These are phyloP conservation scores for Colletotrichum chlorophyti DNA, from an alignment of 2,329 filamentous ascomycete genomes.

Conservation along the genomic window DNA sequence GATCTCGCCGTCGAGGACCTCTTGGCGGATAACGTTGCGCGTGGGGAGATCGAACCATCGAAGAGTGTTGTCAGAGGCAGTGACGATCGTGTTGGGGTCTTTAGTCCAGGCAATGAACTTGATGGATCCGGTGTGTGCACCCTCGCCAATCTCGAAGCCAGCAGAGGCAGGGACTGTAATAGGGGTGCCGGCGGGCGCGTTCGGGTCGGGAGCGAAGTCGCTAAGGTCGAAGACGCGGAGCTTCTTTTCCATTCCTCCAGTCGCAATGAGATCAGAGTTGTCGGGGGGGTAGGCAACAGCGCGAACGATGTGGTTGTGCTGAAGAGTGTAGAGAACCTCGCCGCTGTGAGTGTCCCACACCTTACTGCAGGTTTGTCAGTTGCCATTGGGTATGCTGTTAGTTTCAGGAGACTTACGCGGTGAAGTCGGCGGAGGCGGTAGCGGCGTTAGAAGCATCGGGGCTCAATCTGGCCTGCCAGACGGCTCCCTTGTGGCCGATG, in stretches of 20 bases:
- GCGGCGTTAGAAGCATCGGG: constrained; percentile 87
- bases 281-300: constrained; percentile 89
- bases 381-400: not conserved
- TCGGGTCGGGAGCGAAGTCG: constrained; percentile 52
- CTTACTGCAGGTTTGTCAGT: constrained; percentile 65
- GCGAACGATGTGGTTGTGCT: constrained; percentile 95
- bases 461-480: constrained; percentile 94
- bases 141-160: constrained; percentile 86
- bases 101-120: constrained; percentile 96
- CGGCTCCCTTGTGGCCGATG: constrained; percentile 96
- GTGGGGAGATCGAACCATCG: constrained; percentile 93
- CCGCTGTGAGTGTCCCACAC: constrained; percentile 98
- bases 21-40: constrained; percentile 76
- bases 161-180: constrained; percentile 63
- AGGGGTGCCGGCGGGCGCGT: constrained; percentile 40
- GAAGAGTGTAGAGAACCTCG: constrained; percentile 83
- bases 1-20: constrained; percentile 82
- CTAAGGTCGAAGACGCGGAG: constrained; percentile 90
- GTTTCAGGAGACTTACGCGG: constrained; percentile 67
- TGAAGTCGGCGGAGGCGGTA: constrained; percentile 95
- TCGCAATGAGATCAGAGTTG: constrained; percentile 83
- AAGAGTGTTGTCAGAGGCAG: constrained; percentile 88
- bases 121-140: constrained; percentile 85
- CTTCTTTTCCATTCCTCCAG: constrained; percentile 95
- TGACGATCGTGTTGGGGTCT: constrained; percentile 87